Evolutionary conservation across 2,329 filamentous ascomycete genomes (phyloP), one percentile per base, ranked within the genome.

Genomic region (Eutypa lata): DNA sequence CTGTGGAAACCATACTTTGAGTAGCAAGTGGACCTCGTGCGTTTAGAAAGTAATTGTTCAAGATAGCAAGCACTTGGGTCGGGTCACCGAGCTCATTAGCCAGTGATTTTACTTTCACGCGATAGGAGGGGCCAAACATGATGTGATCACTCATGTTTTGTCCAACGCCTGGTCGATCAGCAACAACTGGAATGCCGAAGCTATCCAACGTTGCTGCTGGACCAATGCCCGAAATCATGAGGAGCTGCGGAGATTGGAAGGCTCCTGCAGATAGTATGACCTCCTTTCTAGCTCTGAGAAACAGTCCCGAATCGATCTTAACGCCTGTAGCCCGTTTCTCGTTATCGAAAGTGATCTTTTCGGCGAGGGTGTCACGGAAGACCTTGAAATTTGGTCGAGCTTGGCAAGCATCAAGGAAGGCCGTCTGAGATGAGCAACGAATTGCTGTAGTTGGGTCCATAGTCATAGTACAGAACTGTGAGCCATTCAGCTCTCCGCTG

Each of bases 121-220:
- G 21, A 31, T 55, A 52, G 8, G 53, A 59, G 47, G 65, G 60
- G 33, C 64, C 62, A 47, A 69, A 63, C 37, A 65, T 53, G 47
- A 64, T 53, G 37, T 77, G 79, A 62, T 87, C 81, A 64, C 81
- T 73, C 8, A 87, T 69, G 65, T 84, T 84, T 21, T 73, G 76
- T 14, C 83, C 83, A 7, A 87, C 82, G 43, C 81, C 82, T 0
- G 80, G 80, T 1, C 80, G 71, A 58, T 85, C 74, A 0, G 71
- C 65, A 47, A 83, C 57, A 7, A 83, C 73, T 1, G 73, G 67
- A 56, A 86, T 83, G 26, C 68, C 63, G 58, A 76, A 57, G 21
- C 57, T 43, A 10, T 60, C 44, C 16, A 74, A 64, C 22, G 65
- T 59, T 1, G 52, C 56, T 24, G 57, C 56, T 6, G 69, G 64